Evolutionary conservation across 2,329 filamentous ascomycete genomes (phyloP).

Genomic region (Aureobasidium subglaciale): DNA sequence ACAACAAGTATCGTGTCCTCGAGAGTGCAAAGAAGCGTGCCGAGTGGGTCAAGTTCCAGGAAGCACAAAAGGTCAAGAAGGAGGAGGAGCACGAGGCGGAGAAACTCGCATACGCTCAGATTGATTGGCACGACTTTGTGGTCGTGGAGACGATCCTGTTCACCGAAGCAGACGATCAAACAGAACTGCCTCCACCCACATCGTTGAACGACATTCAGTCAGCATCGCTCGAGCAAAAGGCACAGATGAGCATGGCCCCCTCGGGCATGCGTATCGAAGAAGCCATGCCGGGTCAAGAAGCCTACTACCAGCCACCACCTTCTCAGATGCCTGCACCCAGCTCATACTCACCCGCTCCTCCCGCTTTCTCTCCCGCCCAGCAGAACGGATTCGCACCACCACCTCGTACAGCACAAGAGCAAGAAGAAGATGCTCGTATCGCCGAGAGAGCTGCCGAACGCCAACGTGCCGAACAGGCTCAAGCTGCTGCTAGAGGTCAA

Average conservation of each 20-base stretch:
- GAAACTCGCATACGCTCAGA: slow-evolving; percentile 67
- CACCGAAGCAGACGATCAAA: slow-evolving; percentile 77
- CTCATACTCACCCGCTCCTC: slow-evolving; percentile 21
- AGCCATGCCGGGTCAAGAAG: slow-evolving; percentile 41
- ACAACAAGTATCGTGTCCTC: slow-evolving; percentile 74
- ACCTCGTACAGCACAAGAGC: slow-evolving; percentile 26
- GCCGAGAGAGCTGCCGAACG: slow-evolving; percentile 32
- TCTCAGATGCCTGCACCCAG: slow-evolving; percentile 24
- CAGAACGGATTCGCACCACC: slow-evolving; percentile 16
- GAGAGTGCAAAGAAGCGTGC: slow-evolving; percentile 76
- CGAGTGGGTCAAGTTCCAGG: slow-evolving; percentile 78
- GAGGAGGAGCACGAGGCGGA: slow-evolving; percentile 83
- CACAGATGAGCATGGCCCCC: slow-evolving; percentile 75
- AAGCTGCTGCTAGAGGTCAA: slow-evolving; percentile 59
- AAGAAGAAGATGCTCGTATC: slow-evolving; percentile 30
- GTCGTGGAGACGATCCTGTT: slow-evolving; percentile 94
- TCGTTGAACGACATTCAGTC: slow-evolving; percentile 88
- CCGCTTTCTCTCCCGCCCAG: slow-evolving; percentile 16
- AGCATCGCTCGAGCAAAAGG: slow-evolving; percentile 90
- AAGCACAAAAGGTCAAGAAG: slow-evolving; percentile 78
- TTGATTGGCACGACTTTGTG: slow-evolving; percentile 97
- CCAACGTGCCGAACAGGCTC: slow-evolving; percentile 65
- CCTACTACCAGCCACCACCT: slow-evolving; percentile 29
- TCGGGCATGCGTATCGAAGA: slow-evolving; percentile 81
- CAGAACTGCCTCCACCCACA: slow-evolving; percentile 80